A percentile compares a stretch with the other conserved stretches of the same genome.
Evolutionary conservation across 2,329 filamentous ascomycete genomes (phyloP).

Genomic region (Sarocladium oryzae): DNA sequence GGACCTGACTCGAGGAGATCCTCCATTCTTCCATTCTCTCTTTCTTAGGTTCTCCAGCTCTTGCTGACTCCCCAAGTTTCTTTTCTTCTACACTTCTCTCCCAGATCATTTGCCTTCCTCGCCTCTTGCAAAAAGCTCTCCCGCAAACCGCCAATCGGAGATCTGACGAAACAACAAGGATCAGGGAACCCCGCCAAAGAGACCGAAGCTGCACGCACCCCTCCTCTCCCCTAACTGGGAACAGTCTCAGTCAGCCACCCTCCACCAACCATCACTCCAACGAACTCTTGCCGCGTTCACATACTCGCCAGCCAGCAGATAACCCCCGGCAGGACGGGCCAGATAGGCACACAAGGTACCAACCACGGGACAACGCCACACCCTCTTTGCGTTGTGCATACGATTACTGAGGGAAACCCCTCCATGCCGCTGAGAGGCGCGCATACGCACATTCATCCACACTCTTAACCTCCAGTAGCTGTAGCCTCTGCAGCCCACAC

Average conservation of each 20-base stretch:
- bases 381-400: background rate
- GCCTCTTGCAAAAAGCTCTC: too few species aligned
- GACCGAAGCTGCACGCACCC: too few species aligned
- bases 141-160: too few species aligned
- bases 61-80: background rate
- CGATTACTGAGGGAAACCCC: background rate
- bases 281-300: background rate
- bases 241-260: slow-evolving; percentile 8
- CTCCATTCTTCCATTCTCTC: too few species aligned
- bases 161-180: background rate
- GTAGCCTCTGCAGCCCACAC: too few species aligned
- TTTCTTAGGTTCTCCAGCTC: slow-evolving; percentile 5
- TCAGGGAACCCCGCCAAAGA: background rate
- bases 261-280: background rate
- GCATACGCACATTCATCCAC: too few species aligned
- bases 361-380: background rate
- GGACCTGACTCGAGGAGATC: slow-evolving; percentile 9
- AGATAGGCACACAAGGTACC: background rate
- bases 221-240: background rate
- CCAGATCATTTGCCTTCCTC: background rate
- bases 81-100: background rate
- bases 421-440: too few species aligned
- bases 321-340: too few species aligned
- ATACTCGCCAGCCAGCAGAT: background rate
- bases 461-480: background rate